These are phyloP conservation scores for Populus euphratica DNA, from an alignment of 345 rosid species.

Conservation along the genomic window DNA sequence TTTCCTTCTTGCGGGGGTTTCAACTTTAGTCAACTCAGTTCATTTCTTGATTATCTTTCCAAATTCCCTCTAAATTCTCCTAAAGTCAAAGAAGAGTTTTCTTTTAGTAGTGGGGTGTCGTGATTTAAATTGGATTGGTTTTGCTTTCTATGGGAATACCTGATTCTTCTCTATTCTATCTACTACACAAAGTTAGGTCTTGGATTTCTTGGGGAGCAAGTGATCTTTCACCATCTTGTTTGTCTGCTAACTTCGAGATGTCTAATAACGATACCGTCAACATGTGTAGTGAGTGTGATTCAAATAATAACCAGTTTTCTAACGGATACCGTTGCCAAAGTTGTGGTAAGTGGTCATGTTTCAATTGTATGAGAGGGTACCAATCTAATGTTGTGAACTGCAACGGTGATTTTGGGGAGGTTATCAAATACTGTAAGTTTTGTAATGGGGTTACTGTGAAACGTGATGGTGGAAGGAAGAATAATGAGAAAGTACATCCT, in stretches of 20 bases:
- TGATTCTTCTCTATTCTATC: constrained; percentile 67
- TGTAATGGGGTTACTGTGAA: constrained; percentile 44
- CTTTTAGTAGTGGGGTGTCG: neutral
- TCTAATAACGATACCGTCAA: constrained; percentile 28
- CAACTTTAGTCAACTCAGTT: neutral
- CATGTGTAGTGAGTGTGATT: constrained; percentile 52
- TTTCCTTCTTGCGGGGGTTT: neutral
- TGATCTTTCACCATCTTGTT: constrained; percentile 36
- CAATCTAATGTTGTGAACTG: constrained; percentile 20
- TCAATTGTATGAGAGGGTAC: constrained; percentile 35
- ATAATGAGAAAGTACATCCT: constrained; percentile 78
- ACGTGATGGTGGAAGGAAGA: constrained; percentile 43
- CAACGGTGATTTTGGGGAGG: constrained; percentile 13
- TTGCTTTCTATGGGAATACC: constrained; percentile 68
- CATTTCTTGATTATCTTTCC: neutral
- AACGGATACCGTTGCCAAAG: constrained; percentile 52
- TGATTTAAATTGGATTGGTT: constrained; percentile 11
- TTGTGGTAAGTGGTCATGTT: constrained; percentile 62
- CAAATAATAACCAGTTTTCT: constrained; percentile 26
- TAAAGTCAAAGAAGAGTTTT: neutral
- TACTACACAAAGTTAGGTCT: constrained; percentile 62
- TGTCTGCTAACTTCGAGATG: constrained; percentile 42
- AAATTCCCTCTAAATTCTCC: neutral
- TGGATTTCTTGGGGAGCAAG: constrained; percentile 67
- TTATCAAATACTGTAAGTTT: constrained; percentile 52